Conservation (phyloP, 1,139 yeast species). For the Scheffersomyces quercinus region DNA sequence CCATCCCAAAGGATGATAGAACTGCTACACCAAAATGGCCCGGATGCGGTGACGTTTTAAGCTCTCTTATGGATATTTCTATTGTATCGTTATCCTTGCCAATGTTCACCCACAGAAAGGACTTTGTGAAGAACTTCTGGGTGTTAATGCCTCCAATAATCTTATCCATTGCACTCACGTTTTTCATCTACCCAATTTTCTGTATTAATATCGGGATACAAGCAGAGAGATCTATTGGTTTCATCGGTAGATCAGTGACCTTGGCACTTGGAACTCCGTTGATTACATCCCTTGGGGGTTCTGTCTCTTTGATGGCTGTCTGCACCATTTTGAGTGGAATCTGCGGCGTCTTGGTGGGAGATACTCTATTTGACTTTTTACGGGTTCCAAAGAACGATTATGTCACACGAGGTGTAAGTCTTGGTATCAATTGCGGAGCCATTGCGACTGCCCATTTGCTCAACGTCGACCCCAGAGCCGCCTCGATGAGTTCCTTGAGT, state of each 20-base stretch:
- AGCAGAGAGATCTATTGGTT: conserved; percentile 63
- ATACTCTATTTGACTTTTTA: conserved; percentile 42
- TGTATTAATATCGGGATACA: conserved; percentile 67
- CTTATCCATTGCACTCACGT: conserved; percentile 56
- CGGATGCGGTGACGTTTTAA: conserved; percentile 77
- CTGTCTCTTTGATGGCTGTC: conserved; percentile 73
- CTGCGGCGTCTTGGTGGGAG: conserved; percentile 71
- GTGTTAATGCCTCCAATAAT: conserved; percentile 61
- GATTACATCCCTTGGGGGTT: conserved; percentile 63
- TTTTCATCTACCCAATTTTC: conserved; percentile 68
- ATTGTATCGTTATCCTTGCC: conserved; percentile 77
- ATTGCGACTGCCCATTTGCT: conserved; percentile 77
- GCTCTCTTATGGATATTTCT: conserved; percentile 72
- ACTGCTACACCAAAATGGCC: conserved; percentile 57
- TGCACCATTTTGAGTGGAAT: conserved; percentile 80
- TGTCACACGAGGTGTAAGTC: conserved; percentile 72
- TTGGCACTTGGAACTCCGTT: conserved; percentile 79
- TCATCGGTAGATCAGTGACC: conserved; percentile 80
- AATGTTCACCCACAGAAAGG: conserved; percentile 72
- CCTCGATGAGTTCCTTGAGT: conserved; percentile 72
- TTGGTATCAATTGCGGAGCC: conserved; percentile 81
- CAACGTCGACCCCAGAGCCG: conserved; percentile 73
- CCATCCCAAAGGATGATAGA: conserved; percentile 17
- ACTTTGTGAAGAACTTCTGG: conserved; percentile 59
- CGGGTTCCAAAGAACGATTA: conserved; percentile 63